Evolutionary conservation across 2,329 filamentous ascomycete species (phyloP), one percentile per base, ranked within the genome.

Genomic region (Neofusicoccum parvum): DNA sequence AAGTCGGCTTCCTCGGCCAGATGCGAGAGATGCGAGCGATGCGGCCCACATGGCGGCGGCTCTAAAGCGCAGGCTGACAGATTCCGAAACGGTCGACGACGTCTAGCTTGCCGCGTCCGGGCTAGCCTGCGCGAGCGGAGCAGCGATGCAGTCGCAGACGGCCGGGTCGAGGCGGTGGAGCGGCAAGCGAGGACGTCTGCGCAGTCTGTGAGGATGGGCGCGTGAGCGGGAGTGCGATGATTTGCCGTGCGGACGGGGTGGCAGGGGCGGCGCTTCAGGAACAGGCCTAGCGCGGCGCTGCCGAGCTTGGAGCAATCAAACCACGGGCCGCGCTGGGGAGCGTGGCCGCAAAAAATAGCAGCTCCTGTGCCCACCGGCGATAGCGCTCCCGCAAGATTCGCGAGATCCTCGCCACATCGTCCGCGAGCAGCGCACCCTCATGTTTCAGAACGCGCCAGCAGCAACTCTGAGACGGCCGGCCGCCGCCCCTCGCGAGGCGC

Each of bases 381-480:
- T 23, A 23, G 23, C 23, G 23, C 23, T 23, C 23, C 23, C 23
- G 23, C 23, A 23, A 59, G 56, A 59, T 59, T 59, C 56, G 56
- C 56, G 56, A 59, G 56, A 59, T 59, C 27, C 32, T 12, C 56
- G 41, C 27, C 41, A 3, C 23, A 39, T 6, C 36, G 20, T 15
- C 23, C 23, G 23, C 23, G 23, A 23, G 23, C 23, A 23, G 23
- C 23, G 23, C 37, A 12, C 20, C 43, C 12, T 48, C 56, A n/a
- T 17, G 56, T 60, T 60, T 60, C 56, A 60, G 9, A 5, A 20
- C 27, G 43, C 56, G 41, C 41, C 56, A 23, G 56, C 23, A 20
- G 37, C 10, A 5, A 9, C 12, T 6, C 41, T 60, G 56, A 60
- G 43, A 60, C 56, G n/a, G 9, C n/a, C 43, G 56, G 20, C 32